Evolutionary conservation across 2,329 filamentous ascomycete genomes (phyloP), one percentile per base, ranked within the genome.

Genomic region (Xylaria sp.): DNA sequence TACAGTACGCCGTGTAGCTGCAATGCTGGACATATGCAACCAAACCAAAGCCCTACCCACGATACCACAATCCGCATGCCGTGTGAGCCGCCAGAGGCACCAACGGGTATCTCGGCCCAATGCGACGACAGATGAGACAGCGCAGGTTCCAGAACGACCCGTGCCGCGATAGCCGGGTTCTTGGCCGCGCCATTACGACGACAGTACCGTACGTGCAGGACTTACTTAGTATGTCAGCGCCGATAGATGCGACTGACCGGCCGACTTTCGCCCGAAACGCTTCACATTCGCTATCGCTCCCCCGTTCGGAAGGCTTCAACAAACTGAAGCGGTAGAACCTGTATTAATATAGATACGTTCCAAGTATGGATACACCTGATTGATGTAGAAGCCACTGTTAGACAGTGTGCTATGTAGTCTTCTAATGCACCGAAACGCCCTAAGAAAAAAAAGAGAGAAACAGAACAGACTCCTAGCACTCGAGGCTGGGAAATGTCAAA

Each of bases 341-440:
- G 31, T 64, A 62, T 58, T 64, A 64, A 43, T 58, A 54, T 53
- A 52, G 29, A 54, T 55, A 54, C 35, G 35, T 23, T 48, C 9
- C 35, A 60, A 56, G 35, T 60, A 21, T 55, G 40, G 17, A 46
- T 62, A 55, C 51, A 53, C 52, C 47, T 49, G 43, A 62, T 51
- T 35, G 37, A 60, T 54, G 47, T 63, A 48, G 56, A 60, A 37
- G 35, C 44, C 27, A 33, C 52, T 52, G 37, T 25, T n/a, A 19
- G 38, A 47, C 31, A 54, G 54, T 27, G 19, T 21, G 37, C 37
- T 54, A 33, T 35, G 38, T 43, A 15, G 38, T 47, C 55, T 60
- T 56, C 49, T 53, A 62, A 63, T 63, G 55, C 43, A 40, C 63
- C 63, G 43, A 44, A 63, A 65, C 62, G 62, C 62, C 62, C n/a